Evolutionary conservation across 495 filamentous ascomycete genomes (phyloP).

Genomic region (Neurospora sp.): DNA sequence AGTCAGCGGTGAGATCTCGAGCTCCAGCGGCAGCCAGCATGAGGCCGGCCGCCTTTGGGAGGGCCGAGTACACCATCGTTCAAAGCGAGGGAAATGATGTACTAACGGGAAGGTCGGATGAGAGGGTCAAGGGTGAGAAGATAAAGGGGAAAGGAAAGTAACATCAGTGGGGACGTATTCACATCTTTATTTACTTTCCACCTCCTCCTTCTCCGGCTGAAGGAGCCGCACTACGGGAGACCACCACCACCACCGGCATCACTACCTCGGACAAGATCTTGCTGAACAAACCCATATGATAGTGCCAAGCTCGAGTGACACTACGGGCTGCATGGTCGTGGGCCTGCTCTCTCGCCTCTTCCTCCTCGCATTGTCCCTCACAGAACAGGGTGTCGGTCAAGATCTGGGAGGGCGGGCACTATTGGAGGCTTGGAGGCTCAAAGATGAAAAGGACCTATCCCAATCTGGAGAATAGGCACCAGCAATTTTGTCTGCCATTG

Average conservation of each 20-base stretch:
- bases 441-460: neutral
- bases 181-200: neutral
- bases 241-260: neutral
- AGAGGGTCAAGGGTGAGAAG: neutral
- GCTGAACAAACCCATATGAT: neutral
- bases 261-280: neutral
- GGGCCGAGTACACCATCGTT: neutral
- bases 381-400: neutral
- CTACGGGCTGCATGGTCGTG: neutral
- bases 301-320: neutral
- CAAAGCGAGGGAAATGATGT: neutral
- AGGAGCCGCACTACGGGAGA: neutral
- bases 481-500: neutral
- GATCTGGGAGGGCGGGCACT: neutral
- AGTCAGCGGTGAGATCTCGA: neutral
- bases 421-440: neutral
- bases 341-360: neutral
- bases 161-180: neutral
- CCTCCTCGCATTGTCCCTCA: too few relatives aligned
- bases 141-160: neutral
- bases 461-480: neutral
- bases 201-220: neutral
- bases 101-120: neutral
- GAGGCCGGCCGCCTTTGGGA: neutral
- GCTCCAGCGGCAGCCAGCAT: neutral